Percentiles rank a stretch among this genome's conserved stretches.
Conservation (phyloP, 345 rosid species). For the Tarenaya hassleriana region DNA sequence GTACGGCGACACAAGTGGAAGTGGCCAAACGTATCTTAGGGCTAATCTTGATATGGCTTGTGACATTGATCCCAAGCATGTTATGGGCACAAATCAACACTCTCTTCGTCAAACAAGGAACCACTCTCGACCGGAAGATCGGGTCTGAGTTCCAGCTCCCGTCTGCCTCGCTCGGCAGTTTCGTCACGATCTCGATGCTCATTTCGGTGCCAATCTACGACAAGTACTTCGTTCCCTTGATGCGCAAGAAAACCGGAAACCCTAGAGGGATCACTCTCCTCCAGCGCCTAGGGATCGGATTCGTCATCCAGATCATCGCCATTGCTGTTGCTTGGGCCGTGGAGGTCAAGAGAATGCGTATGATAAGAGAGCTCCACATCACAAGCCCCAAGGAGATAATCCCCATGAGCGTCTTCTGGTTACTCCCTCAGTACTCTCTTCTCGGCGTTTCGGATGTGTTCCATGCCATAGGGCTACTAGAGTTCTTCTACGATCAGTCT, state of each 20-base stretch:
- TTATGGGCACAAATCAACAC: slow-evolving; percentile 59
- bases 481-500: slow-evolving; percentile 87
- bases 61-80: slow-evolving; percentile 50
- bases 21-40: slow-evolving; percentile 53
- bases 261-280: slow-evolving; percentile 53
- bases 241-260: slow-evolving; percentile 34
- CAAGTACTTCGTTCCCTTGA: slow-evolving; percentile 47
- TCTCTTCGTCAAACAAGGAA: slow-evolving; percentile 90
- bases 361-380: too few species aligned
- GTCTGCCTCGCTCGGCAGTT: slow-evolving; percentile 82
- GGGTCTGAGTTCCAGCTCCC: slow-evolving; percentile 73
- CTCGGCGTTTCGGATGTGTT: slow-evolving; percentile 78
- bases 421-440: slow-evolving; percentile 68
- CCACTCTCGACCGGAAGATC: slow-evolving; percentile 64
- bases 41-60: slow-evolving; percentile 57
- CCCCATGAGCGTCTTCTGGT: slow-evolving; percentile 81
- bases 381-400: too few species aligned
- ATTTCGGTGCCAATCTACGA: slow-evolving; percentile 87
- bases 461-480: slow-evolving; percentile 62
- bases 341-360: too few species aligned
- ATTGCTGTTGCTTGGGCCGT: too few species aligned
- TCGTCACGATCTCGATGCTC: slow-evolving; percentile 75
- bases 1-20: slow-evolving; percentile 59
- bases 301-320: too few species aligned
- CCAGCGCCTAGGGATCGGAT: slow-evolving; percentile 88